phyloP scores from a whole-genome alignment of 495 filamentous ascomycete genomes.

The Penicillium odoratum region DNA sequence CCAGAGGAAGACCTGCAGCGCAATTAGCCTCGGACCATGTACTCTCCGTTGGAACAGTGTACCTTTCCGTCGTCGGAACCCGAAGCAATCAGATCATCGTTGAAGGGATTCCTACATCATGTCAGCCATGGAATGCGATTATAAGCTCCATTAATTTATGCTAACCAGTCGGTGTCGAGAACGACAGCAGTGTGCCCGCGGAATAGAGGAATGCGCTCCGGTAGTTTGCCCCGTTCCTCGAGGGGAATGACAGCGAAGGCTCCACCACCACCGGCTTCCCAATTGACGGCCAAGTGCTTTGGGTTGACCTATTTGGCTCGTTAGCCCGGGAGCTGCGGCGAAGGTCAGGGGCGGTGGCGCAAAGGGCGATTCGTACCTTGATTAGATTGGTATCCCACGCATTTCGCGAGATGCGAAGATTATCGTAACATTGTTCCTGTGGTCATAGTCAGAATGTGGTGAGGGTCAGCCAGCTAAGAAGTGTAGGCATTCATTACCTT shows the following conservation, averaged over 20 bases:
- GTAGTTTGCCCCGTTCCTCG: conserved; percentile 81
- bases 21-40: conserved; percentile 16
- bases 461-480: background rate
- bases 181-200: conserved; percentile 94
- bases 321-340: conserved; percentile 28
- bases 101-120: conserved; percentile 79
- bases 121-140: background rate
- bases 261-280: conserved; percentile 95
- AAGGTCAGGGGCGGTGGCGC: conserved; percentile 34
- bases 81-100: conserved; percentile 88
- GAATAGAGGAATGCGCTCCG: conserved; percentile 92
- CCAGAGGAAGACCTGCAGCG: conserved; percentile 78
- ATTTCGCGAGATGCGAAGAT: conserved; percentile 90
- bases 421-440: conserved; percentile 93
- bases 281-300: conserved; percentile 95
- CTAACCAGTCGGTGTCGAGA: conserved; percentile 95
- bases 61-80: conserved; percentile 95
- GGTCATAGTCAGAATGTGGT: conserved; percentile 12
- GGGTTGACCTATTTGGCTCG: conserved; percentile 71
- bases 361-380: conserved; percentile 61
- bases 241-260: conserved; percentile 96
- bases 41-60: background rate
- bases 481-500: conserved; percentile 59
- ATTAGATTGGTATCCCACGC: conserved; percentile 98
- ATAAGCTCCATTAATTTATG: background rate